Evolutionary conservation across 208 protist genomes (phyloP), one percentile per base, ranked within the genome.

Genomic region (Trypanosoma cruzi): DNA sequence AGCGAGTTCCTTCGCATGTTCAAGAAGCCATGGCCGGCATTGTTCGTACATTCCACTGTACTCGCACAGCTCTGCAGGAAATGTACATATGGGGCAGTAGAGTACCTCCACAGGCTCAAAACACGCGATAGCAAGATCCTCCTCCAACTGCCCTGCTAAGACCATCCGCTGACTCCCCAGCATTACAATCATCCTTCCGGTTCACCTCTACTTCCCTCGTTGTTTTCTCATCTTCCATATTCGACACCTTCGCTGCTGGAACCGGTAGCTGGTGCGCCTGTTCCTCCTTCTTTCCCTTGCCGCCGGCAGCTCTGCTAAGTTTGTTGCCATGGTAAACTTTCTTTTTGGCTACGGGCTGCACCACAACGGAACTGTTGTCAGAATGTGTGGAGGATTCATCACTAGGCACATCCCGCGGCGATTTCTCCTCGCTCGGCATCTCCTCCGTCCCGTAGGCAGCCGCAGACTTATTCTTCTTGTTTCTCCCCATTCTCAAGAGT

Each of bases 1-100:
- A 18, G 87, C 91, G 14, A 94, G 80, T 75, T 93, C 91, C 29
- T 85, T 82, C 4, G 89, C 88, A 68, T 96, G 84, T 64, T 93
- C 84, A 20, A 88, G 85, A 54, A 97, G 78, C 91, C 91, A 96
- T 57, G 89, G 89, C 10, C 89, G 85, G 71, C 93, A 97, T 77
- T 96, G 90, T 29, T 97, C 90, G 73, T 94, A 85, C 81, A 94
- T 91, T 13, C 93, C 93, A 64, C 84, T 85, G 78, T 90, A 97
- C 82, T 96, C 93, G 66, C 93, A 97, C 80, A 92, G 90, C 73
- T 97, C 93, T 0, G 90, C 88, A 0, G 93, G 93, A 44, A 97
- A 96, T 37, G 84, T 96, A 77, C 93, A 97, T 28, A 90, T 84
- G 20, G 93, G 91, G 74, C 93, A 97, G 81, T 97, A 97, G 22